A percentile compares a stretch with the other conserved stretches of the same genome.
These are phyloP conservation scores for Pseudoperonospora humuli DNA, from an alignment of 352 stramenopile species.

Conservation along the genomic window DNA sequence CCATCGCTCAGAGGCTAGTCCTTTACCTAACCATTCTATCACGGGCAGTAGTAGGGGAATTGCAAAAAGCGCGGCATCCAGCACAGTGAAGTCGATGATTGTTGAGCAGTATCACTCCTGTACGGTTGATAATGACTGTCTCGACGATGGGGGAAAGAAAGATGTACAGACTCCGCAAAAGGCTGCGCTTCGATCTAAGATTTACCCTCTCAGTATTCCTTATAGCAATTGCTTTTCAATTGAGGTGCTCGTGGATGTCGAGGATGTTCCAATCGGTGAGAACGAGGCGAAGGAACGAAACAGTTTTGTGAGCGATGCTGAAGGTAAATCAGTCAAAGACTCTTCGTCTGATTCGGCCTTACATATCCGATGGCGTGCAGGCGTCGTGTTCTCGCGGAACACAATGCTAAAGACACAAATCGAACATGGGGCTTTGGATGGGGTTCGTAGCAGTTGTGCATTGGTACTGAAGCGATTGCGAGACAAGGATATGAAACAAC, in stretches of 20 bases:
- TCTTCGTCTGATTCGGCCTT: slow-evolving; percentile 4
- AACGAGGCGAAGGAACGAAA: background rate
- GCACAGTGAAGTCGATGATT: slow-evolving; percentile 28
- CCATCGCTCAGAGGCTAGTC: slow-evolving; percentile 28
- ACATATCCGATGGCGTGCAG: slow-evolving; percentile 18
- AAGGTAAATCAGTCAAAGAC: background rate
- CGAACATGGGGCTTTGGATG: slow-evolving; percentile 23
- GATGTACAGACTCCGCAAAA: slow-evolving; percentile 21
- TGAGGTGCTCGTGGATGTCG: slow-evolving; percentile 44
- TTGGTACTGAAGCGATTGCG: slow-evolving; percentile 18
- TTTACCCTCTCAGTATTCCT: slow-evolving; percentile 55
- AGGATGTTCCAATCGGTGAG: slow-evolving; percentile 15
- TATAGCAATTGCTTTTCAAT: slow-evolving; percentile 63
- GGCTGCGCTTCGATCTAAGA: slow-evolving; percentile 41
- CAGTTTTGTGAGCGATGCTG: background rate
- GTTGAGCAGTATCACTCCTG: slow-evolving; percentile 60
- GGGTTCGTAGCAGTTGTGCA: slow-evolving; percentile 15
- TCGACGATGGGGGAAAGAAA: slow-evolving; percentile 5
- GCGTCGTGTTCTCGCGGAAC: slow-evolving; percentile 23
- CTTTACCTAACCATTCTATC: background rate
- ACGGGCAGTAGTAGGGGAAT: slow-evolving; percentile 3
- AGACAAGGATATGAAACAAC: slow-evolving; percentile 6
- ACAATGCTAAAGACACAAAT: slow-evolving; percentile 27
- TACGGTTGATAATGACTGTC: slow-evolving; percentile 18
- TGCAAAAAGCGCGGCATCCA: slow-evolving; percentile 1